Percentiles rank a stretch among this genome's conserved stretches.
phyloP scores from a whole-genome alignment of 768 basidiomycete species.

The Tylopilus sp. region DNA sequence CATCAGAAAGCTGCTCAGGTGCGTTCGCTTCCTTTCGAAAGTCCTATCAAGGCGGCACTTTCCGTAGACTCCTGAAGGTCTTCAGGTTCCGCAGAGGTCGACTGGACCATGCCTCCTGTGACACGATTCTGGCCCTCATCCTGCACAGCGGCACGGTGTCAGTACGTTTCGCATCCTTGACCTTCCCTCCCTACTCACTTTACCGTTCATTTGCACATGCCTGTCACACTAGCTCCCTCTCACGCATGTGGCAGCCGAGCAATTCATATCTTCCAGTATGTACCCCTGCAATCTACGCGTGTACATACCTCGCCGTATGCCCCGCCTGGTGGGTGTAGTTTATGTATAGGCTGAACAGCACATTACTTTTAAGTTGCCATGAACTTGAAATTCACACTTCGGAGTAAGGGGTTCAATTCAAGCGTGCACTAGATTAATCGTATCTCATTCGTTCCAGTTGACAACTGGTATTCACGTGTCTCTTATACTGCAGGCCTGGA shows the following conservation, averaged over 20 bases:
- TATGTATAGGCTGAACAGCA: slow-evolving; percentile 10
- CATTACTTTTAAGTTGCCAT: slow-evolving; percentile 31
- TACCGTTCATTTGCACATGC: slow-evolving; percentile 23
- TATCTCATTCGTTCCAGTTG: slow-evolving; percentile 14
- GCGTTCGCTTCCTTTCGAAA: slow-evolving; percentile 19
- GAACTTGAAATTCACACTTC: slow-evolving; percentile 41
- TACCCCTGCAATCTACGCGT: slow-evolving; percentile 6
- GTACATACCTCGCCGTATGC: slow-evolving; percentile 20
- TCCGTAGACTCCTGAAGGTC: slow-evolving; percentile 33
- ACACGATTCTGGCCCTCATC: slow-evolving; percentile 28
- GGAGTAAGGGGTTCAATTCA: slow-evolving; percentile 33
- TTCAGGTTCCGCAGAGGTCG: slow-evolving; percentile 26
- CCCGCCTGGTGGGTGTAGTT: slow-evolving; percentile 7
- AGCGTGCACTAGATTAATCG: slow-evolving; percentile 19
- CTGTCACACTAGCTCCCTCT: slow-evolving; percentile 31
- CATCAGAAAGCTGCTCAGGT: slow-evolving; percentile 37
- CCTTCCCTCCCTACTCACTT: slow-evolving; percentile 5
- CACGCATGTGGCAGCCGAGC: slow-evolving; percentile 27
- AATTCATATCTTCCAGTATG: slow-evolving; percentile 32
- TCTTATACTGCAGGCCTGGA: slow-evolving; percentile 30
- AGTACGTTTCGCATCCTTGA: slow-evolving; percentile 27
- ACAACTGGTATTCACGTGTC: slow-evolving; percentile 22
- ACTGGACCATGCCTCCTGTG: slow-evolving; percentile 28
- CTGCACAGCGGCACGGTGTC: slow-evolving; percentile 27
- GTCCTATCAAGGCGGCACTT: slow-evolving; percentile 17